Evolutionary conservation across 495 filamentous ascomycete genomes (phyloP), one percentile per base, ranked within the genome.

Genomic region (Parachaetomium inaequale): DNA sequence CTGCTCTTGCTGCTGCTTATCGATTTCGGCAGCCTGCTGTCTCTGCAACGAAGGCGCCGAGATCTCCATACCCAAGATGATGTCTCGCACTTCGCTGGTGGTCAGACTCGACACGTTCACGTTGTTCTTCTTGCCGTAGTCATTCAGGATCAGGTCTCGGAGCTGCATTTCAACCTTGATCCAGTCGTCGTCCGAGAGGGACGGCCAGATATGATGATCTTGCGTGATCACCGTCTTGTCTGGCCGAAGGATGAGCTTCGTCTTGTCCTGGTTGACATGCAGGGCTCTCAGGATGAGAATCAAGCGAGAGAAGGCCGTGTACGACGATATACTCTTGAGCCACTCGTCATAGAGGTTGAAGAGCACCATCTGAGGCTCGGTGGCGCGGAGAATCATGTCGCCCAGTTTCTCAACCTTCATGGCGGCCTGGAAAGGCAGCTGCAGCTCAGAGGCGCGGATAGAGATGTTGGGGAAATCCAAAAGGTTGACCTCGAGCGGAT

Each of bases 391-490:
- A 69, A 99, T 99, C 95, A 99, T 96, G 72, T 99, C 95, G 59
- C 93, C 95, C 31, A 99, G 82, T 74, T 97, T 98, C 77, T 99
- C 95, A 42, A 99, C 93, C 81, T 98, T 99, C 95, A 99, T 99
- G 4, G 95, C 95, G 49, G 95, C 95, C 74, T 99, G 95, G 89
- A 99, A 99, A 6, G 95, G 95, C 62, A 99, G 79, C 75, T 99
- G 95, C 59, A 99, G 78, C 77, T 99, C 95, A 0, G 95, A 99
- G 43, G 95, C 95, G 66, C 95, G 91, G 65, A 99, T 99, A 11
- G 93, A 96, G 63, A 99, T 99, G 70, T 99, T 99, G 45, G 95
- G 95, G 82, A 99, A 99, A 73, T 99, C 95, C 23, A 99, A 85
- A 64, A 99, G 75, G 68, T 98, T 95, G 36, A 99, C 95, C 74